These are phyloP conservation scores for Chrysoporthe puriensis DNA, from an alignment of 2,329 filamentous ascomycete genomes.

Conservation along the genomic window DNA sequence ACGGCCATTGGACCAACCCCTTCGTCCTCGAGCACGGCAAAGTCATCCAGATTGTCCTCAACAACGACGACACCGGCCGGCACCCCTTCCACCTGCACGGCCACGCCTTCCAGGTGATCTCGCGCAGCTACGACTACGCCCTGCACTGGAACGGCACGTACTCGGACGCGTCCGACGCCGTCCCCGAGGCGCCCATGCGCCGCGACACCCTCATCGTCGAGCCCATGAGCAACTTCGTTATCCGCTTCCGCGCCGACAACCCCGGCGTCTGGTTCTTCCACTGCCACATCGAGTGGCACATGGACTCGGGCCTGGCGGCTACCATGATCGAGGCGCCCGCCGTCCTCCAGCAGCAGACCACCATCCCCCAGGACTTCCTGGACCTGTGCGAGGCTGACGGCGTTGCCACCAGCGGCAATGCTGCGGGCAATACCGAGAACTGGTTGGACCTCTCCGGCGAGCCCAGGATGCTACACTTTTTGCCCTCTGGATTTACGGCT, in stretches of 20 bases:
- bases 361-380: slow-evolving; percentile 49
- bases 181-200: slow-evolving; percentile 62
- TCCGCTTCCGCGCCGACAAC: slow-evolving; percentile 71
- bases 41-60: slow-evolving; percentile 73
- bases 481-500: slow-evolving; percentile 75
- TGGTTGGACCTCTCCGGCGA: slow-evolving; percentile 54
- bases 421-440: slow-evolving; percentile 70
- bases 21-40: slow-evolving; percentile 69
- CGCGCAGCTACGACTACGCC: slow-evolving; percentile 60
- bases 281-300: slow-evolving; percentile 61
- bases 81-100: slow-evolving; percentile 83
- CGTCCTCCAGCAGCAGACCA: slow-evolving; percentile 52
- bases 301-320: slow-evolving; percentile 50
- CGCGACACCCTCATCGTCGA: slow-evolving; percentile 70
- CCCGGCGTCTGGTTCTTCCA: slow-evolving; percentile 61
- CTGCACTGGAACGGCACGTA: slow-evolving; percentile 50
- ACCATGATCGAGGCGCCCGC: slow-evolving; percentile 44
- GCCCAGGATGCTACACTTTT: slow-evolving; percentile 36
- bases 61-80: slow-evolving; percentile 72
- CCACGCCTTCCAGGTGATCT: slow-evolving; percentile 71
- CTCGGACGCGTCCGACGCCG: slow-evolving; percentile 40
- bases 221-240: slow-evolving; percentile 68
- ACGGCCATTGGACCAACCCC: slow-evolving; percentile 67
- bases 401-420: slow-evolving; percentile 67
- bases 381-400: slow-evolving; percentile 51